Base-by-base conservation (phyloP, 179 eudicot genomes). In the Heliamphora pulchella region DNA sequence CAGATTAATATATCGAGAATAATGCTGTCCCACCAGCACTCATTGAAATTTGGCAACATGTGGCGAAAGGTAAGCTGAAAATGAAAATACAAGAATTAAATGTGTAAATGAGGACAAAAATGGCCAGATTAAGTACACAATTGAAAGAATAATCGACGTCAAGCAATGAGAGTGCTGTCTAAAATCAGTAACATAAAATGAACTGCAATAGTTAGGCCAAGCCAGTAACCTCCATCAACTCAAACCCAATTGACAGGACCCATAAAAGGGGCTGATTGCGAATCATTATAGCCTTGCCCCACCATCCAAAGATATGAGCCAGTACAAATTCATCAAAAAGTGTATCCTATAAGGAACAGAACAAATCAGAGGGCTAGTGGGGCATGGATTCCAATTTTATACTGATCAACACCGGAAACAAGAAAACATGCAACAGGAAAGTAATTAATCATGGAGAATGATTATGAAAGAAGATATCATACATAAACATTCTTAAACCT, bases 1-100 rank as follows among this genome's bases (percentile, higher is more conserved):
- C 97, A 94, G 89, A 94, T 90, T 51, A 94, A 83, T 74, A 94
- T 90, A 86, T 96, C 99, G 61, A 94, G 97, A 87, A 96, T 82
- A 59, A 96, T 96, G 86, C 99, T 96, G 84, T 94, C 99, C 99
- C 99, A 96, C 99, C 98, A 94, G 83, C 99, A 96, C 84, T 94
- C 99, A 3, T 96, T 96, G 88, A 96, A 96, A 82, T 96, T 96
- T 22, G 99, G 99, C 85, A 96, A 85, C 99, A 96, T 96, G 85
- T 96, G 99, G 80, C 99, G 98, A 78, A 96, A 96, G 57, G 99
- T 94, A 72, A 96, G 86, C 98, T 96, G 96, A 78, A 85, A 89
- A 75, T 44, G 78, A 75, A 70, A 78, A 59, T 64, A 69, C 62
- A 76, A 81, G 79, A 54, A 58, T 80, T 79, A 81, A 17, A 6